Conservation (phyloP, 2,329 filamentous ascomycete species). For the Hymenoscyphus fructigenus region DNA sequence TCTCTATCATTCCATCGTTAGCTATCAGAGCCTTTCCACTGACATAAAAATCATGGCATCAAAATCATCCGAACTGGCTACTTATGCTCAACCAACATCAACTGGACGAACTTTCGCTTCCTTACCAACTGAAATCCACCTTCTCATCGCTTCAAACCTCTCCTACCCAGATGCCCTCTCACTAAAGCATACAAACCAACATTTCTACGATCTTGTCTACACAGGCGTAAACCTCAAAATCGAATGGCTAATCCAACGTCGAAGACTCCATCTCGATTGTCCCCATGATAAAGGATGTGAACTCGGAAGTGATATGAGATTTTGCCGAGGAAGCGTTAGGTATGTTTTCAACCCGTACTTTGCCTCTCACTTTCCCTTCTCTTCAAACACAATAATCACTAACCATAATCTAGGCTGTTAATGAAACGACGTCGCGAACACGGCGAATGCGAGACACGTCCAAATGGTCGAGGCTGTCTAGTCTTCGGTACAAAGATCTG, state of each 20-base stretch:
- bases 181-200: constrained; percentile 63
- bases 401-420: constrained; percentile 44
- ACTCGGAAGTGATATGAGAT: constrained; percentile 57
- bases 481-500: constrained; percentile 32
- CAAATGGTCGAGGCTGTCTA: constrained; percentile 34
- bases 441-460: constrained; percentile 52
- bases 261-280: constrained; percentile 62
- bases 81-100: background rate
- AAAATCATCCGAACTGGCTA: background rate
- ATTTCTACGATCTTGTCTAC: constrained; percentile 64
- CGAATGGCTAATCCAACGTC: constrained; percentile 66
- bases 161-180: constrained; percentile 71
- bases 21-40: background rate
- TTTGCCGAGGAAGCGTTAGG: constrained; percentile 60
- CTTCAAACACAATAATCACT: background rate
- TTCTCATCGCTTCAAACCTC: constrained; percentile 59
- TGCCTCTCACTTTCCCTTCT: background rate
- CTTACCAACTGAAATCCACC: constrained; percentile 66
- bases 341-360: constrained; percentile 36
- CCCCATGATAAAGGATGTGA: constrained; percentile 59
- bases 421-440: constrained; percentile 61
- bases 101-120: constrained; percentile 24
- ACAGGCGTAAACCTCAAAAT: constrained; percentile 67
- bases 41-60: background rate
- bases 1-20: background rate